Evolutionary conservation across 192 early-diverging fungal genomes (phyloP).

Genomic region (Podila horticola): DNA sequence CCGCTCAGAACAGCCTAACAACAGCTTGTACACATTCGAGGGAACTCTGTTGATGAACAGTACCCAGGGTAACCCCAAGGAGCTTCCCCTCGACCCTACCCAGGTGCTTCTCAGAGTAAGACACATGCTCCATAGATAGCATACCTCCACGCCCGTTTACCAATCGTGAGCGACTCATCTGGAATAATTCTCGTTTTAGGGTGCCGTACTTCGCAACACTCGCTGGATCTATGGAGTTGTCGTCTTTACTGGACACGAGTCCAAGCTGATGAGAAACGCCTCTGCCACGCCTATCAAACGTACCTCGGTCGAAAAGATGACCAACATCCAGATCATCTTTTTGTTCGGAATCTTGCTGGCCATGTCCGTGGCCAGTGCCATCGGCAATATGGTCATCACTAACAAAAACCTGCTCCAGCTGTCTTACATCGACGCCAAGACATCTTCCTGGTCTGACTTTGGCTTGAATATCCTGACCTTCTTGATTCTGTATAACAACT

Average conservation of each 20-base stretch:
- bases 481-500: constrained; percentile 98
- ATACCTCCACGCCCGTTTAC: background rate
- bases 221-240: constrained; percentile 93
- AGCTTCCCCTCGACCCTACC: constrained; percentile 89
- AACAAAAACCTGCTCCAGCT: constrained; percentile 45
- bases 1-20: constrained; percentile 95
- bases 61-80: constrained; percentile 60
- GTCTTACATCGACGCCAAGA: constrained; percentile 5
- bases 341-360: constrained; percentile 87
- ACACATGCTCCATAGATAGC: background rate
- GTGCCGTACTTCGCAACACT: constrained; percentile 94
- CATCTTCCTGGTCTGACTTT: constrained; percentile 63
- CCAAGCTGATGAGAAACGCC: constrained; percentile 97
- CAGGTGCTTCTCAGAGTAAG: constrained; percentile 85
- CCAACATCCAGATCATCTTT: constrained; percentile 94
- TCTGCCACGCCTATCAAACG: constrained; percentile 91
- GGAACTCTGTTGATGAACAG: constrained; percentile 74
- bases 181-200: constrained; percentile 41
- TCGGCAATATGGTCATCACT: constrained; percentile 78
- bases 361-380: constrained; percentile 87
- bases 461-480: constrained; percentile 94
- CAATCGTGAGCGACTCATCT: background rate
- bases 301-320: constrained; percentile 89
- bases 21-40: constrained; percentile 94
- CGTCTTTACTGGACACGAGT: constrained; percentile 97